phyloP scores from a whole-genome alignment of 1,139 yeast species.

The Geotrichum australiense region DNA sequence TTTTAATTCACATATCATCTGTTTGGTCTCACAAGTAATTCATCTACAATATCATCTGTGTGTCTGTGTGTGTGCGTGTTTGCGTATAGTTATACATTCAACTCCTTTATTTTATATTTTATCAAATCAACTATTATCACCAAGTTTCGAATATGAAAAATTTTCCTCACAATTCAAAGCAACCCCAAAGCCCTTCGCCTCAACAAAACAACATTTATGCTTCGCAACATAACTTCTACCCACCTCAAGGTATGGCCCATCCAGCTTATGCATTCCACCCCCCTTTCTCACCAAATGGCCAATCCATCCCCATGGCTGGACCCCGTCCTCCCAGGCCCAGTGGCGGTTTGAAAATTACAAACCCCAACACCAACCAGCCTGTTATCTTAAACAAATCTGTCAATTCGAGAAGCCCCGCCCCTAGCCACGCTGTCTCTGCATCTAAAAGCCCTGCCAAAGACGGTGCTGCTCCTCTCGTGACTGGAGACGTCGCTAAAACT shows the following conservation, averaged over 20 bases:
- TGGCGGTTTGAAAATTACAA: slow-evolving; percentile 15
- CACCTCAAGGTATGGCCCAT: slow-evolving; percentile 12
- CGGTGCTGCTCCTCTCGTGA: slow-evolving; percentile 17
- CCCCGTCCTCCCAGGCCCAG: slow-evolving; percentile 17
- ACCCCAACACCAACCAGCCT: slow-evolving; percentile 19
- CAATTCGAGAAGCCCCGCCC: slow-evolving; percentile 12
- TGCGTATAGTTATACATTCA: no score
- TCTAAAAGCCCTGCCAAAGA: slow-evolving; percentile 16
- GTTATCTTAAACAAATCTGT: slow-evolving; percentile 16
- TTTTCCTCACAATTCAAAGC: slow-evolving; percentile 15
- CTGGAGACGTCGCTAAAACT: slow-evolving; percentile 18
- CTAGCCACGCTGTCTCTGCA: slow-evolving; percentile 5
- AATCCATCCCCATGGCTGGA: slow-evolving; percentile 11
- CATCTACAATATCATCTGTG: no score
- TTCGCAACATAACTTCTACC: background rate
- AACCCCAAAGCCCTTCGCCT: slow-evolving; percentile 10
- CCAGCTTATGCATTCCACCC: slow-evolving; percentile 7
- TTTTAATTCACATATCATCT: no score
- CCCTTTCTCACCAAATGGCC: slow-evolving; percentile 14
- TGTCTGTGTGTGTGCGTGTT: no score
- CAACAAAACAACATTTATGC: slow-evolving; percentile 11
- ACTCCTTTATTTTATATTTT: no score
- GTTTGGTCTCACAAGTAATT: no score
- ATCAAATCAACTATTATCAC: no score
- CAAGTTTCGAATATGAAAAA: slow-evolving; percentile 12